Evolutionary conservation across 495 filamentous ascomycete genomes (phyloP).

Genomic region (Penicillium cataractarum): DNA sequence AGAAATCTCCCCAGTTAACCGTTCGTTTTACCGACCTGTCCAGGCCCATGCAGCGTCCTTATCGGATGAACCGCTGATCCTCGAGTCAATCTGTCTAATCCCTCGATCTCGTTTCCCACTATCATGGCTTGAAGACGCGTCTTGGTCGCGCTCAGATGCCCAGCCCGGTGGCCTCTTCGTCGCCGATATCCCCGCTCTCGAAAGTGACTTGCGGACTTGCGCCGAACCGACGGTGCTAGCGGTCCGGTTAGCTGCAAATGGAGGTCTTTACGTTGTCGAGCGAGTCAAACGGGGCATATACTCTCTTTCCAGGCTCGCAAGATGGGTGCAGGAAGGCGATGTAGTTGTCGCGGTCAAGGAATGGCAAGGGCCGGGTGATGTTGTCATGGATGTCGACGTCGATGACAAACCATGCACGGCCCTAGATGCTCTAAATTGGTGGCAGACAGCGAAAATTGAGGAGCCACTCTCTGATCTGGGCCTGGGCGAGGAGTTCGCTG

Average conservation of each 20-base stretch:
- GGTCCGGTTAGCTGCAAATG: constrained; percentile 61
- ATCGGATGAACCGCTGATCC: constrained; percentile 58
- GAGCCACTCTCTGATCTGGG: constrained; percentile 33
- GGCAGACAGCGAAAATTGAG: constrained; percentile 44
- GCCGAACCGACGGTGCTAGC: constrained; percentile 59
- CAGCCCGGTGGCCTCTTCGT: constrained; percentile 58
- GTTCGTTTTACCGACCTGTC: constrained; percentile 5
- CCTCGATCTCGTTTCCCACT: constrained; percentile 63
- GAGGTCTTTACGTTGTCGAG: constrained; percentile 71
- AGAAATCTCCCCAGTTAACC: constrained; percentile 10
- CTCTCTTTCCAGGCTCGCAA: constrained; percentile 68
- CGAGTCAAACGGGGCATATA: constrained; percentile 67
- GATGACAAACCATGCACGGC: constrained; percentile 30
- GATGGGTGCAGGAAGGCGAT: constrained; percentile 58
- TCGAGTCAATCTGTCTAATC: constrained; percentile 63
- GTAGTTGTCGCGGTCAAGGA: constrained; percentile 39
- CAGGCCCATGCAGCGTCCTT: constrained; percentile 63
- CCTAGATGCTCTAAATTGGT: constrained; percentile 35
- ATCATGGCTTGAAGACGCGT: constrained; percentile 60
- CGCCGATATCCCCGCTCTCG: constrained; percentile 63
- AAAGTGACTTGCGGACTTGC: constrained; percentile 49
- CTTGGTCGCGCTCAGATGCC: constrained; percentile 55
- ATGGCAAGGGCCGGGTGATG: constrained; percentile 42
- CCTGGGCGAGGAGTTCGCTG: constrained; percentile 28
- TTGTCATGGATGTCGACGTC: constrained; percentile 38